Evolutionary conservation across 495 filamentous ascomycete genomes (phyloP).

Genomic region (Neurospora sp.): DNA sequence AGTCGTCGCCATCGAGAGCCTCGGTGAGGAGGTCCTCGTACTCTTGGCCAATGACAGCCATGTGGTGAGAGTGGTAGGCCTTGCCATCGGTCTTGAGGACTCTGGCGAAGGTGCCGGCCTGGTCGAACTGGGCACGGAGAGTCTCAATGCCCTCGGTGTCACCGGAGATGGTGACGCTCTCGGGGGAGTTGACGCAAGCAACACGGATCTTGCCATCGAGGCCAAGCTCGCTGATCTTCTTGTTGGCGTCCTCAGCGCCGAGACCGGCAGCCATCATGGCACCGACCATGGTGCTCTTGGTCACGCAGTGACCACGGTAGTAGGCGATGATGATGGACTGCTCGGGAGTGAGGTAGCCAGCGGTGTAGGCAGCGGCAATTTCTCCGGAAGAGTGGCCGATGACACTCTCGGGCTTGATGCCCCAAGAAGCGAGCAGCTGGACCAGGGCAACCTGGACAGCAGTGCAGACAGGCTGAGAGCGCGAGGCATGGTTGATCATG

Average conservation of each 20-base stretch:
- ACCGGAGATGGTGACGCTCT: slow-evolving; percentile 36
- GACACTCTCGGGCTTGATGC: slow-evolving; percentile 35
- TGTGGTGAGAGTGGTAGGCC: slow-evolving; percentile 36
- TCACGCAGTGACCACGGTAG: slow-evolving; percentile 25
- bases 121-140: slow-evolving; percentile 20
- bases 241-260: slow-evolving; percentile 11
- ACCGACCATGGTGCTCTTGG: slow-evolving; percentile 15
- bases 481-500: slow-evolving; percentile 26
- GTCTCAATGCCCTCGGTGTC: slow-evolving; percentile 23
- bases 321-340: slow-evolving; percentile 38
- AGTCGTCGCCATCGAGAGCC: slow-evolving; percentile 13
- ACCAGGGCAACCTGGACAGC: slow-evolving; percentile 43
- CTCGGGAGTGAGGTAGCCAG: slow-evolving; percentile 28
- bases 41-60: slow-evolving; percentile 27
- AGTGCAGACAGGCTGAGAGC: slow-evolving; percentile 36
- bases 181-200: slow-evolving; percentile 42
- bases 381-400: slow-evolving; percentile 56
- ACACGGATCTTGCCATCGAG: slow-evolving; percentile 11
- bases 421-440: slow-evolving; percentile 36
- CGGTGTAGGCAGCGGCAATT: slow-evolving; percentile 39
- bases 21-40: slow-evolving; percentile 22
- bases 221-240: slow-evolving; percentile 14
- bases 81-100: slow-evolving; percentile 25
- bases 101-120: slow-evolving; percentile 33
- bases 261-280: slow-evolving; percentile 37